A percentile compares a stretch with the other conserved stretches of the same genome.
Conservation (phyloP, 1,284 basidiomycete genomes). For the Stygiomarasmius scandens region DNA sequence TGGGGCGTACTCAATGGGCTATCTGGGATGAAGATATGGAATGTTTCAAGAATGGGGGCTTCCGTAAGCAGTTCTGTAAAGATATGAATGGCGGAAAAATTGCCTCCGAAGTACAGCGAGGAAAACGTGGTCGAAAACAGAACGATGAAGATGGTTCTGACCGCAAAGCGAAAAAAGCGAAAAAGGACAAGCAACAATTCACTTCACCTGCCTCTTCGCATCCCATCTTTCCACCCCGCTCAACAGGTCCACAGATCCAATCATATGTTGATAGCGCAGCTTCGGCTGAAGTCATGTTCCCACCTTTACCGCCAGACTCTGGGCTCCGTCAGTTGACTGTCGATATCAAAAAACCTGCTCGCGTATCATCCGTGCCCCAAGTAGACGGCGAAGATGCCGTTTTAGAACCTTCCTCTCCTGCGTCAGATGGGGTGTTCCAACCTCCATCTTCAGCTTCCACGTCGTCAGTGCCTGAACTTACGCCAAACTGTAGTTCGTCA, state of each 20-base stretch:
- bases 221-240: slow-evolving; percentile 52
- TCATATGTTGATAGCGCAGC: slow-evolving; percentile 63
- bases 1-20: slow-evolving; percentile 77
- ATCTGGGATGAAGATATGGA: slow-evolving; percentile 73
- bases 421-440: slow-evolving; percentile 29
- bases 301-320: slow-evolving; percentile 59
- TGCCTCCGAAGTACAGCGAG: slow-evolving; percentile 34
- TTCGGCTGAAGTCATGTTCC: slow-evolving; percentile 68
- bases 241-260: slow-evolving; percentile 65
- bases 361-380: slow-evolving; percentile 24
- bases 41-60: slow-evolving; percentile 71
- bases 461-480: slow-evolving; percentile 57
- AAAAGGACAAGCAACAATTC: slow-evolving; percentile 15
- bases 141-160: slow-evolving; percentile 35
- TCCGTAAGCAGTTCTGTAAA: slow-evolving; percentile 69
- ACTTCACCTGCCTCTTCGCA: slow-evolving; percentile 34
- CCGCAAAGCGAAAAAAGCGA: slow-evolving; percentile 18
- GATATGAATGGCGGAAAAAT: slow-evolving; percentile 52
- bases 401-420: slow-evolving; percentile 31
- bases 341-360: slow-evolving; percentile 3
- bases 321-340: slow-evolving; percentile 39
- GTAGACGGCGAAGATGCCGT: slow-evolving; percentile 21
- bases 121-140: slow-evolving; percentile 37
- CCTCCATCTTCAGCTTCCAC: slow-evolving; percentile 24
- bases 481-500: slow-evolving; percentile 65